Base-by-base conservation (phyloP, 2,329 filamentous ascomycete species). In the Scytalidium lignicola region DNA sequence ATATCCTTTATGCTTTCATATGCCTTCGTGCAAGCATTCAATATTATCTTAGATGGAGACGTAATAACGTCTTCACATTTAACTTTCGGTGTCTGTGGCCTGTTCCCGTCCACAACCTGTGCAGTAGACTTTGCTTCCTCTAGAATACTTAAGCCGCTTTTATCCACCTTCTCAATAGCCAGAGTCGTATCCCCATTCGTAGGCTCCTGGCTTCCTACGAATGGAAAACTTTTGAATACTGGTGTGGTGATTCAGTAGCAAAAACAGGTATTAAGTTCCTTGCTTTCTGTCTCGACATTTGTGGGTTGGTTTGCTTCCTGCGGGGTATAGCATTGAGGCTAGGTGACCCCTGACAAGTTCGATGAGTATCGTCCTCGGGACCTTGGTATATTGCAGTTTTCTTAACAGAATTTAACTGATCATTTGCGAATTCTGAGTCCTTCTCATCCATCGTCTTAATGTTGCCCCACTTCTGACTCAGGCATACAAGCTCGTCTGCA, bases 151-250 rank as follows among this genome's bases (percentile, higher is more conserved):
- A 26, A 5, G 10, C 6, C 10, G 23, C 10, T 10, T 26, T 26
- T 26, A 23, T 39, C 19, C 26, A 46, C 41, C 40, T 46, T 32
- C 43, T 47, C 43, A 46, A 44, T 48, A 54, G 57, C 62, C 63
- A 66, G 63, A 63, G 55, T 40, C 41, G 43, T 45, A 55, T 53
- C 49, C 63, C 60, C 65, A 66, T 64, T 60, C 63, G 62, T 51
- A 62, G 55, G 59, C 48, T 52, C 65, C 63, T 66, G 64, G 60
- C 55, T 51, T 55, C 53, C 52, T 65, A 65, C 59, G 61, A 65
- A 62, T 66, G 65, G 58, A 48, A 51, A 41, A 45, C 58, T 62
- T 67, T 67, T 66, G 50, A 51, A 48, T 48, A 42, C 48, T 59
- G 46, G 12, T 46, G 41, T 41, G 49, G 32, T 12, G 44, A 37